These are phyloP conservation scores for Salvia hispanica DNA, from an alignment of 257 asterid species.

Conservation along the genomic window DNA sequence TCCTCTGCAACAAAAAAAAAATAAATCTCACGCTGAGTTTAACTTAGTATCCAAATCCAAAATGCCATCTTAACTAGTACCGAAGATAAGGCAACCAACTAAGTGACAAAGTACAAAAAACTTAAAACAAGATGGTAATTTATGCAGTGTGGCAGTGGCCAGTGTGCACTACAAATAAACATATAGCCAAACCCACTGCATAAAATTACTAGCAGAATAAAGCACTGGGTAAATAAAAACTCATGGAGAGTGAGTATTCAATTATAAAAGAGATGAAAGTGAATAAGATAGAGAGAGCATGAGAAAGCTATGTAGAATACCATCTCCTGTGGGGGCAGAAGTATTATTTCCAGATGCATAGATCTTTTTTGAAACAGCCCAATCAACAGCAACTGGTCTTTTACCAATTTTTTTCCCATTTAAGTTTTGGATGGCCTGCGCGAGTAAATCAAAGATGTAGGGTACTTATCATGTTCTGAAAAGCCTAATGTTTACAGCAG, in stretches of 20 bases:
- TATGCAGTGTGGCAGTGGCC: neutral
- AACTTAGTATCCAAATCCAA: neutral
- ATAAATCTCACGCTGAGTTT: no score
- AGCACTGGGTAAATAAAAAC: neutral
- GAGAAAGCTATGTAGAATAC: slow-evolving; percentile 38
- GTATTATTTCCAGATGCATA: slow-evolving; percentile 59
- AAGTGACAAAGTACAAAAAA: neutral
- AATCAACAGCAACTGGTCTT: slow-evolving; percentile 91
- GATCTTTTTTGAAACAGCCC: slow-evolving; percentile 84
- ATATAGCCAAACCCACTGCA: neutral
- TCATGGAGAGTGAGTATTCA: neutral
- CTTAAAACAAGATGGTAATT: slow-evolving; percentile 15
- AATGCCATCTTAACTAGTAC: neutral
- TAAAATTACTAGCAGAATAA: neutral
- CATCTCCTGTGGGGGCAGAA: slow-evolving; percentile 49
- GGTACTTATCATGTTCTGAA: neutral
- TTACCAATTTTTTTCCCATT: slow-evolving; percentile 71
- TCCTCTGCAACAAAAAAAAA: slow-evolving; percentile 38
- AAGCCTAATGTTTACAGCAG: slow-evolving; percentile 5
- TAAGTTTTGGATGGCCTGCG: slow-evolving; percentile 79
- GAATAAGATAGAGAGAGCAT: slow-evolving; percentile 1
- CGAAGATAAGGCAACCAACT: neutral
- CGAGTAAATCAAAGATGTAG: no score
- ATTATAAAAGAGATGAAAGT: neutral
- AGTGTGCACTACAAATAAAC: neutral